These are phyloP conservation scores for Emmonsiellopsis sp. DNA, from an alignment of 2,329 filamentous ascomycete species.

Conservation along the genomic window DNA sequence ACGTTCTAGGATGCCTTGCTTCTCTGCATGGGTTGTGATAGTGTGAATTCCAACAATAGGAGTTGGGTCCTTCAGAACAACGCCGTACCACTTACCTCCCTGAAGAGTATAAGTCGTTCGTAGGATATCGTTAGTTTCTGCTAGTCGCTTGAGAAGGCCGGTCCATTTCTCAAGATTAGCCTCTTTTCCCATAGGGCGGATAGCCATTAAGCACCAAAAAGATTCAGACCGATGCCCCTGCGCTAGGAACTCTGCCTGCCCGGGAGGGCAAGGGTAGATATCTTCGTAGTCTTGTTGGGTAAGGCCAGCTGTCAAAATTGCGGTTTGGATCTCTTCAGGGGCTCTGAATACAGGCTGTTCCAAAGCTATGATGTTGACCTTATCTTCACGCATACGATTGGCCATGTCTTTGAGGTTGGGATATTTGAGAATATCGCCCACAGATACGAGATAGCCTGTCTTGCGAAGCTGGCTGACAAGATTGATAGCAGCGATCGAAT, in stretches of 20 bases:
- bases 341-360: background rate
- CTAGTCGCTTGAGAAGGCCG: conserved; percentile 52
- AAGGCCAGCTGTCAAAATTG: background rate
- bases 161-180: conserved; percentile 43
- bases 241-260: conserved; percentile 12
- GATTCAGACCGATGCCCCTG: conserved; percentile 33
- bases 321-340: background rate
- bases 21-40: conserved; percentile 15
- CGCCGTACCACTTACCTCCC: conserved; percentile 55
- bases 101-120: conserved; percentile 61
- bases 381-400: background rate
- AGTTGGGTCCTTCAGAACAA: conserved; percentile 43
- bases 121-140: conserved; percentile 61
- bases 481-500: conserved; percentile 14
- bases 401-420: conserved; percentile 7
- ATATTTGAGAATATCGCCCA: conserved; percentile 10
- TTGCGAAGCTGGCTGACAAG: conserved; percentile 9
- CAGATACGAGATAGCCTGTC: conserved; percentile 8
- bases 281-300: conserved; percentile 6
- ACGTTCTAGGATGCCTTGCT: conserved; percentile 13
- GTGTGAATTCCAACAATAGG: conserved; percentile 8
- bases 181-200: conserved; percentile 52
- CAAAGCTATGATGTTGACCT: background rate
- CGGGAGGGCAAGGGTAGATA: conserved; percentile 12
- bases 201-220: conserved; percentile 57